Percentiles rank a stretch among this genome's conserved stretches.
These are phyloP conservation scores for Malassezia furfur DNA, from an alignment of 1,284 basidiomycete species.

Conservation along the genomic window DNA sequence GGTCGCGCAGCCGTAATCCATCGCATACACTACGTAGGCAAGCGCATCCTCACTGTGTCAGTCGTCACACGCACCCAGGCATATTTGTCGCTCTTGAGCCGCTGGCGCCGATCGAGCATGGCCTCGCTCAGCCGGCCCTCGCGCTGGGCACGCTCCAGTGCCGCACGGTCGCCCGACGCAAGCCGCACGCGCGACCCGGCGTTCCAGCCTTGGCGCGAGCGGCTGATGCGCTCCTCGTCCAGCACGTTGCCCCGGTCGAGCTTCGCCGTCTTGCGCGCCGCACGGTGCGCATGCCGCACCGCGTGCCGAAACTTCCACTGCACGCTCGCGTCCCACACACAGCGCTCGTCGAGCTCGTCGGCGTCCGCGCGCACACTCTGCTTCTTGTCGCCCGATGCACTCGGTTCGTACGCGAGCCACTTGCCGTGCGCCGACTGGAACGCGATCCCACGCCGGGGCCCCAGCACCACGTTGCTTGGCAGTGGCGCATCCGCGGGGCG, in stretches of 20 bases:
- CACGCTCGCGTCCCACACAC: conserved; percentile 26
- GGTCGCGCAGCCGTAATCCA: no score
- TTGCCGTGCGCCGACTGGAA: conserved; percentile 24
- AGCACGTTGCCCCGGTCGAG: neutral
- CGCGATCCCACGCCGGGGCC: conserved; percentile 12
- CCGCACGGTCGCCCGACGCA: conserved; percentile 8
- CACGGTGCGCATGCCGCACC: conserved; percentile 2
- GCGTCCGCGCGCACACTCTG: conserved; percentile 24
- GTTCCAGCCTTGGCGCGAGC: conserved; percentile 16
- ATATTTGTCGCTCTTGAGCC: conserved; percentile 32
- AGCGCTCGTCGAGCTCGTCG: neutral
- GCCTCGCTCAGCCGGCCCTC: conserved; percentile 39
- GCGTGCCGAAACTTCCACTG: conserved; percentile 38
- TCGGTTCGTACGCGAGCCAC: conserved; percentile 25
- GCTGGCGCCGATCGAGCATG: conserved; percentile 35
- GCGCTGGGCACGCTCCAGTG: conserved; percentile 10
- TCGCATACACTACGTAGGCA: no score
- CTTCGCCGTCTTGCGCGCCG: neutral
- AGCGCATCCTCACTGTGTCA: neutral
- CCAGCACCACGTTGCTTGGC: neutral
- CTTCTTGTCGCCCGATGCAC: conserved; percentile 20
- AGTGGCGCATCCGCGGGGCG: neutral
- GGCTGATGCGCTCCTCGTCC: conserved; percentile 12
- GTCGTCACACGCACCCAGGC: neutral
- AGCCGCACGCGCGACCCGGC: conserved; percentile 5